Conservation (phyloP, 192 early-diverging fungal species). For the Coemansia sp. region DNA sequence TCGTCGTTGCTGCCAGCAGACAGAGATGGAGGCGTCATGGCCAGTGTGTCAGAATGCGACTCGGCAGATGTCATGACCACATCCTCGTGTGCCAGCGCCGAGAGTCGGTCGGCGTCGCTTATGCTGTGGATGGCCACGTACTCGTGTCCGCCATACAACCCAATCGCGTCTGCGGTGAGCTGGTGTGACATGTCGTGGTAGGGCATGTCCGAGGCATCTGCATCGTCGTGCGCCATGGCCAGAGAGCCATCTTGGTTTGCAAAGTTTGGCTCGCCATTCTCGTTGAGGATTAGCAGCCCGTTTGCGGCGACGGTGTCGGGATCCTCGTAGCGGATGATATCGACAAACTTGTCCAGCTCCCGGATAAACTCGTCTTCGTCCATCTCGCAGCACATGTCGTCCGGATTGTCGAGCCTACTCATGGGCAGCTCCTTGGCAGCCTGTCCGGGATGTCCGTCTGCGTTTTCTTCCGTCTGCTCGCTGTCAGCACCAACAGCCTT, state of each 20-base stretch:
- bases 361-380: constrained; percentile 53
- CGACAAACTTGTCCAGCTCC: constrained; percentile 57
- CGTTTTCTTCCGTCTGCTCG: constrained; percentile 1
- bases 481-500: background rate
- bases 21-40: background rate
- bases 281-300: constrained; percentile 49
- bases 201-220: background rate
- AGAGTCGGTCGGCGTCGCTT: constrained; percentile 3
- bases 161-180: constrained; percentile 5
- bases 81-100: background rate
- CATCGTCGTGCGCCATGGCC: background rate
- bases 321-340: constrained; percentile 49
- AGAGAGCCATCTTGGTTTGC: background rate
- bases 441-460: constrained; percentile 11
- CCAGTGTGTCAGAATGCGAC: background rate
- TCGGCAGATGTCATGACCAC: constrained; percentile 9
- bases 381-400: constrained; percentile 50
- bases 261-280: constrained; percentile 32
- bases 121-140: constrained; percentile 7
- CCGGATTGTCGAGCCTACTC: constrained; percentile 51
- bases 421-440: constrained; percentile 30
- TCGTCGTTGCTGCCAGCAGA: constrained; percentile 3
- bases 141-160: constrained; percentile 8
- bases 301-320: constrained; percentile 41
- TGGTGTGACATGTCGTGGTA: constrained; percentile 3